Evolutionary conservation across 2,329 filamentous ascomycete species (phyloP).

Genomic region (Pseudocercospora musae): DNA sequence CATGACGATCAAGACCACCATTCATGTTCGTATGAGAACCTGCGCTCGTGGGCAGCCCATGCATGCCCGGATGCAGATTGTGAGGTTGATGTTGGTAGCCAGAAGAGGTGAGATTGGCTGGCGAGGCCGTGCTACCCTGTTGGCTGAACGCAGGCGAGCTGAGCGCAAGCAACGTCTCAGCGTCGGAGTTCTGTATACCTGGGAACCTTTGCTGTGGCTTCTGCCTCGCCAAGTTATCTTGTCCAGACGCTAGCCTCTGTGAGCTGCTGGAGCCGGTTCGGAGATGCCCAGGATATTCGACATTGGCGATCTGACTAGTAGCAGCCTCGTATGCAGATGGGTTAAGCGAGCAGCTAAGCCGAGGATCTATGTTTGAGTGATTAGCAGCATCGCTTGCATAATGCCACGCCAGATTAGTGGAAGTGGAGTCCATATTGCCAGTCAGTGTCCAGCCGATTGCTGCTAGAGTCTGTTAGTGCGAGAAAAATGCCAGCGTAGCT

Average conservation of each 20-base stretch:
- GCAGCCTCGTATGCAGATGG: slow-evolving; percentile 12
- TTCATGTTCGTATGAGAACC: slow-evolving; percentile 20
- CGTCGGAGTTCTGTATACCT: slow-evolving; percentile 11
- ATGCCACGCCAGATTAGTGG: slow-evolving; percentile 76
- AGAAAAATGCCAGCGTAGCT: slow-evolving; percentile 5
- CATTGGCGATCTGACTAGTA: slow-evolving; percentile 9
- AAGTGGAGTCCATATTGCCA: slow-evolving; percentile 80
- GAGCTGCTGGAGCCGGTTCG: slow-evolving; percentile 10
- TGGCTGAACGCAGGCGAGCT: slow-evolving; percentile 43
- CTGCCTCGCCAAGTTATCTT: slow-evolving; percentile 4
- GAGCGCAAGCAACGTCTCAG: slow-evolving; percentile 43
- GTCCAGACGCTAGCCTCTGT: slow-evolving; percentile 2
- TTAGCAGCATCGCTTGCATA: slow-evolving; percentile 57
- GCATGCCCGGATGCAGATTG: slow-evolving; percentile 7
- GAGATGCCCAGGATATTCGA: slow-evolving; percentile 9
- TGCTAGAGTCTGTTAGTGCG: slow-evolving; percentile 23
- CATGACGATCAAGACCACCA: slow-evolving; percentile 4
- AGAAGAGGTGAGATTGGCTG: slow-evolving; percentile 7
- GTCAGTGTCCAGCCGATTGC: slow-evolving; percentile 84
- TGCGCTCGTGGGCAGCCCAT: slow-evolving; percentile 9
- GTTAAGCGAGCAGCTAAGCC: slow-evolving; percentile 17
- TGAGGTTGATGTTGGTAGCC: slow-evolving; percentile 7
- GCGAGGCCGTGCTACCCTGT: slow-evolving; percentile 18
- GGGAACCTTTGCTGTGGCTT: slow-evolving; percentile 13
- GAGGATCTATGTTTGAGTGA: slow-evolving; percentile 15